Evolutionary conservation across 1,284 basidiomycete genomes (phyloP).

Genomic region (Porogramme epimiltina): DNA sequence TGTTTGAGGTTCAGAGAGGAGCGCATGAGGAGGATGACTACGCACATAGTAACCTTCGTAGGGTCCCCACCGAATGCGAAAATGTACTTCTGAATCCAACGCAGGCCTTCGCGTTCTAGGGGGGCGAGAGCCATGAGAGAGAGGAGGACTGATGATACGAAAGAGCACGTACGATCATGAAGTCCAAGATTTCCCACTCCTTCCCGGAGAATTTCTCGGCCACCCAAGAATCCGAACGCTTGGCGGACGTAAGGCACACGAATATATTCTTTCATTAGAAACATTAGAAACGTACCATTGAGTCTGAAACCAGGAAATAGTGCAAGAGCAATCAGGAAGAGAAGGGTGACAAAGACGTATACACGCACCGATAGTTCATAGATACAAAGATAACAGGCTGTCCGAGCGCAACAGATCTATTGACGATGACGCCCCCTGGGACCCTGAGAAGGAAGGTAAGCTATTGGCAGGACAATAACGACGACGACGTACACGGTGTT

Average conservation of each 20-base stretch:
- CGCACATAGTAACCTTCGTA: conserved; percentile 55
- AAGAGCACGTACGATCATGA: conserved; percentile 55
- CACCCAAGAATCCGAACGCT: conserved; percentile 51
- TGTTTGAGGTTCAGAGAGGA: not conserved
- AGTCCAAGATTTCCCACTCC: conserved; percentile 57
- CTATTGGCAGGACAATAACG: not conserved
- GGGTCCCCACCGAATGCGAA: conserved; percentile 63
- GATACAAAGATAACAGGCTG: conserved; percentile 35
- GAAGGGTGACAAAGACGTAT: not conserved
- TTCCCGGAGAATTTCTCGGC: conserved; percentile 49
- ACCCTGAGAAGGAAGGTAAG: conserved; percentile 12
- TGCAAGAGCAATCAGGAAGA: not conserved
- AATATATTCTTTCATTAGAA: not conserved
- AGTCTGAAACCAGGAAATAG: not conserved
- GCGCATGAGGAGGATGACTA: not conserved
- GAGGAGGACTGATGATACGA: conserved; percentile 45
- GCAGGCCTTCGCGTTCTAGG: conserved; percentile 22
- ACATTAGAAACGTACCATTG: not conserved
- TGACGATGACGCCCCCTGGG: conserved; percentile 28
- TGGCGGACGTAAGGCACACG: not conserved
- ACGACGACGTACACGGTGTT: conserved; percentile 15
- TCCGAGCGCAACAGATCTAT: conserved; percentile 36
- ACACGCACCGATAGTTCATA: conserved; percentile 34
- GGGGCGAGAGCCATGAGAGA: not conserved
- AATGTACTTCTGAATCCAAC: conserved; percentile 60